These are phyloP conservation scores for Mucor plumbeus DNA, from an alignment of 371 early-diverging fungal genomes.

Conservation along the genomic window DNA sequence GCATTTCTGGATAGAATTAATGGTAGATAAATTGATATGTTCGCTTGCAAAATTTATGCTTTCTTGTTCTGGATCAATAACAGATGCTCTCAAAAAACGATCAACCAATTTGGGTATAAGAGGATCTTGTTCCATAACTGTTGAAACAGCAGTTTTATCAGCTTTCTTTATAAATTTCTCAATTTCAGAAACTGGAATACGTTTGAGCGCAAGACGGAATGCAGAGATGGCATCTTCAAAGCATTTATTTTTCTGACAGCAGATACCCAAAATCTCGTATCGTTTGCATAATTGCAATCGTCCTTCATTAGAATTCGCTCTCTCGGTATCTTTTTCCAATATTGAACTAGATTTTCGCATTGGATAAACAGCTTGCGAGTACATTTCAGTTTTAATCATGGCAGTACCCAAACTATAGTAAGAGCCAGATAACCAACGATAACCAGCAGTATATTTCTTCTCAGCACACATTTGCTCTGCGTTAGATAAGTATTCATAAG, in stretches of 20 bases:
- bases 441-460: slow-evolving; percentile 31
- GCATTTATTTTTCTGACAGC: slow-evolving; percentile 37
- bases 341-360: slow-evolving; percentile 43
- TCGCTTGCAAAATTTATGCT: slow-evolving; percentile 35
- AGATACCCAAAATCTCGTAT: slow-evolving; percentile 45
- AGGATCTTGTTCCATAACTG: slow-evolving; percentile 31
- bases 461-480: slow-evolving; percentile 40
- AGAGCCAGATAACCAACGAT: slow-evolving; percentile 41
- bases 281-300: slow-evolving; percentile 46
- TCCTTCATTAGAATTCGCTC: slow-evolving; percentile 30
- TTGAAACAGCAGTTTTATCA: slow-evolving; percentile 25
- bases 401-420: slow-evolving; percentile 44
- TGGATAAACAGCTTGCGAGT: slow-evolving; percentile 36
- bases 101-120: slow-evolving; percentile 49
- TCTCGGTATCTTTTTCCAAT: slow-evolving; percentile 35
- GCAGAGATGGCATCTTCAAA: slow-evolving; percentile 41
- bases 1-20: slow-evolving; percentile 26
- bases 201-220: slow-evolving; percentile 35
- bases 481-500: slow-evolving; percentile 34
- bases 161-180: slow-evolving; percentile 34
- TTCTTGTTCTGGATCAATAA: slow-evolving; percentile 30
- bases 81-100: slow-evolving; percentile 39
- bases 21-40: slow-evolving; percentile 19
- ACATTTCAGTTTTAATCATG: slow-evolving; percentile 32
- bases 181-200: slow-evolving; percentile 35